Percentiles rank a stretch among this genome's conserved stretches.
phyloP scores from a whole-genome alignment of 768 basidiomycete species.

The Paxillus ammoniavirescens region DNA sequence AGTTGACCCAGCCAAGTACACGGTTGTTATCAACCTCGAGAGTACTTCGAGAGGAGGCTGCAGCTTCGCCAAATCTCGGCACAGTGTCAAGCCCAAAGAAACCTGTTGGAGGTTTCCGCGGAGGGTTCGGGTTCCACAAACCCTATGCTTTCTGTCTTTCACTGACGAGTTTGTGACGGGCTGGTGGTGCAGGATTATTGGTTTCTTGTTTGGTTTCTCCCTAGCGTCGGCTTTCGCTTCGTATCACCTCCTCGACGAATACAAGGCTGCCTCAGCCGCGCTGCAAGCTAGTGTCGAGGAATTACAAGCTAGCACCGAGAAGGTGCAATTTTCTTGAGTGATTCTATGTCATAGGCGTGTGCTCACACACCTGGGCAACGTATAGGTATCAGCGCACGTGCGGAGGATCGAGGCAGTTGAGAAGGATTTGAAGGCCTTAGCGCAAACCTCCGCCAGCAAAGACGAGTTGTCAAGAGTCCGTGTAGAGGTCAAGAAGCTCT shows the following conservation, averaged over 20 bases:
- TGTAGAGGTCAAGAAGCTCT: conserved; percentile 83
- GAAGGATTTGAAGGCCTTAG: conserved; percentile 79
- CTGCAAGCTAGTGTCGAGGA: conserved; percentile 87
- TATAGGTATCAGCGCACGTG: conserved; percentile 79
- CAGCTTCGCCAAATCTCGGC: conserved; percentile 46
- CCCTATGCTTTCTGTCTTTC: conserved; percentile 2
- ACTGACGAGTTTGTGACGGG: background rate
- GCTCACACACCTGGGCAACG: background rate
- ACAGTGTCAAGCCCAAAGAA: conserved; percentile 58
- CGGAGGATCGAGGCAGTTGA: conserved; percentile 84
- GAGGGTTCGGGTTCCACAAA: conserved; percentile 44
- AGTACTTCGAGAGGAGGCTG: conserved; percentile 41
- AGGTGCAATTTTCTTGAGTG: conserved; percentile 42
- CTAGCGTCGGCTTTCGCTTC: conserved; percentile 84
- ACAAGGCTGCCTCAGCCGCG: conserved; percentile 83
- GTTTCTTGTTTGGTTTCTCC: conserved; percentile 89
- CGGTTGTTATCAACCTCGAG: conserved; percentile 47
- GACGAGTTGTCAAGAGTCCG: conserved; percentile 78
- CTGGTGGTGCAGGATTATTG: conserved; percentile 56
- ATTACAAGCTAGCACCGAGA: conserved; percentile 77
- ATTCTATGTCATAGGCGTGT: background rate
- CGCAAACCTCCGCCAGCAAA: conserved; percentile 64
- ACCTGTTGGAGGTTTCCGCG: conserved; percentile 72
- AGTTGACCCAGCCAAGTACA: conserved; percentile 12
- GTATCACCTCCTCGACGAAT: conserved; percentile 88